Base-by-base conservation (phyloP, 305 asterid genomes). In the Plantago coronopus region DNA sequence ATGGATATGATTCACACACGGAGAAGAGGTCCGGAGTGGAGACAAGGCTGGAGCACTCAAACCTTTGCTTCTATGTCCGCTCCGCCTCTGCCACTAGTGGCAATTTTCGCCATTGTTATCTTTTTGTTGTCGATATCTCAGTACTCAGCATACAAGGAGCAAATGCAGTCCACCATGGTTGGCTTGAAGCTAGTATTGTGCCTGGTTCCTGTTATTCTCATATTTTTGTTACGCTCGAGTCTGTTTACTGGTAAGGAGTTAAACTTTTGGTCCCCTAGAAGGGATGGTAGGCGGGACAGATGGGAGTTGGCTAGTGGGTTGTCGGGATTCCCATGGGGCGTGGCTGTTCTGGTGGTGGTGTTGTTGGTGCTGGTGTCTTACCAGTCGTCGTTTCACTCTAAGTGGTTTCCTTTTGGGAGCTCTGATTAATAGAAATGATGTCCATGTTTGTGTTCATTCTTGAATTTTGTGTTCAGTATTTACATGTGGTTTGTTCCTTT, bases 71-170 rank as follows among this genome's bases (percentile, higher is more conserved):
- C 88, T 62, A 60, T 78, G 58, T 83, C 86, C 1, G 65, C 82
- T 17, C 90, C 93, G 68, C 95, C 93, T 18, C 68, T 79, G 9
- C 87, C 83, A 34, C 71, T 88, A n/a, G 10, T 88, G 5, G 78
- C 80, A 25, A 48, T 83, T 42, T 72, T 80, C 9, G 62, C 74
- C 67, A 85, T 88, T 38, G 91, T 86, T 21, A 60, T 74, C 9
- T 77, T 83, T 77, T 72, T 86, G 61, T n/a, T 86, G 31, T 74
- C 88, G 7, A 54, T 88, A 14, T 76, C 96, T 13, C 87, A 82
- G 7, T 77, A 81, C 73, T 29, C 63, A 20, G 47, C 54, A 12
- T 81, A 73, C 76, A 78, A 71, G 76, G 86, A 83, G 51, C 81
- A 68, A 37, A 60, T 83, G 68, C 67, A 70, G 4, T 43, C 57